Conservation (phyloP, 495 filamentous ascomycete species). For the Penicillium verhagenii region DNA sequence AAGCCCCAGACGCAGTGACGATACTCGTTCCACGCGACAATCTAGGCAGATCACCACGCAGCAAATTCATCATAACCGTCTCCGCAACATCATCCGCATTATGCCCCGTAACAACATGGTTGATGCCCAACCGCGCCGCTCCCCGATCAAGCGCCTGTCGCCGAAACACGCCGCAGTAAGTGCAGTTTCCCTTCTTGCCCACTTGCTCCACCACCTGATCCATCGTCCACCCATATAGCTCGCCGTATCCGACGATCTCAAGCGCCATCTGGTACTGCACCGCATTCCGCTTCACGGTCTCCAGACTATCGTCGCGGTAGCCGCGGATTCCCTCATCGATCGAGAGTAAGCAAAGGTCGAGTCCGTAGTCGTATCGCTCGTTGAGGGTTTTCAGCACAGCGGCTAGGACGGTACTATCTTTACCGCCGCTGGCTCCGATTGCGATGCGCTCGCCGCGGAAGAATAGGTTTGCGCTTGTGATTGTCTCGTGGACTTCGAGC, state of each 20-base stretch:
- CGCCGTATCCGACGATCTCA: constrained; percentile 86
- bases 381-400: constrained; percentile 94
- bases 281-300: constrained; percentile 94
- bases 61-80: constrained; percentile 95
- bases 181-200: constrained; percentile 98
- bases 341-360: constrained; percentile 81
- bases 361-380: constrained; percentile 80
- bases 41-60: constrained; percentile 85
- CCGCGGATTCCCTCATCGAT: constrained; percentile 98
- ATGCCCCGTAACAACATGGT: constrained; percentile 95
- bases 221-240: constrained; percentile 99
- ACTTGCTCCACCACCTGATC: constrained; percentile 94
- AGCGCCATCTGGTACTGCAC: constrained; percentile 86
- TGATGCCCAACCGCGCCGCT: constrained; percentile 81
- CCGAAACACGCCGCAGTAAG: constrained; percentile 95
- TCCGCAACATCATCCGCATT: constrained; percentile 99
- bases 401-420: constrained; percentile 95
- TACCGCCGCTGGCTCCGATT: constrained; percentile 94
- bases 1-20: constrained; percentile 70
- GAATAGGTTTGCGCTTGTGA: constrained; percentile 76
- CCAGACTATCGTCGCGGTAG: constrained; percentile 91
- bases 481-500: constrained; percentile 89
- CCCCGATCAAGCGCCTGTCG: constrained; percentile 93
- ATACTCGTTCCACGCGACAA: constrained; percentile 90
- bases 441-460: constrained; percentile 81